These are phyloP conservation scores for Simmondsia chinensis DNA, from an alignment of 148 eudicot species.

Conservation along the genomic window DNA sequence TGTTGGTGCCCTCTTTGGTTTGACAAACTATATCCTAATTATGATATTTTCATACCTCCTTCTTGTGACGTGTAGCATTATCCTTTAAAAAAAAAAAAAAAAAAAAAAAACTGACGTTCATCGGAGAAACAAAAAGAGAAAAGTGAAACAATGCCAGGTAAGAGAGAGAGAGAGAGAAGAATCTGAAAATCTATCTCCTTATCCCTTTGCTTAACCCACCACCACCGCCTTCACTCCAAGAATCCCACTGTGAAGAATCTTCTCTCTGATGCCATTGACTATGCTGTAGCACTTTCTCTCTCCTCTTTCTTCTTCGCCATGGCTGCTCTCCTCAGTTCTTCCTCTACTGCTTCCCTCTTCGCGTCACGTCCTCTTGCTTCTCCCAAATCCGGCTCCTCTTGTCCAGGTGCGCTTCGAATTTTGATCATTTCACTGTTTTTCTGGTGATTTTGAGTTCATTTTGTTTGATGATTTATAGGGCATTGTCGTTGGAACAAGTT, in stretches of 20 bases:
- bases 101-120: no score
- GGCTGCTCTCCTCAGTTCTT: constrained; percentile 47
- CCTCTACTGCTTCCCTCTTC: constrained; percentile 31
- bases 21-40: no score
- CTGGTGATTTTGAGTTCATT: constrained; percentile 1
- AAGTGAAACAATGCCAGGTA: no score
- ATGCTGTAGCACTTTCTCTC: not conserved
- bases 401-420: not conserved
- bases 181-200: constrained; percentile 35
- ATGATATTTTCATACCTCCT: no score
- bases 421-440: not conserved
- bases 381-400: constrained; percentile 19
- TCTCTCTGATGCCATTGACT: not conserved
- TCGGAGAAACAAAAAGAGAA: no score
- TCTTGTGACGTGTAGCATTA: no score
- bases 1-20: no score
- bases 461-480: constrained; percentile 22
- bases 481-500: constrained; percentile 44
- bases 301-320: constrained; percentile 10
- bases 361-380: constrained; percentile 31
- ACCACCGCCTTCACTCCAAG: not conserved
- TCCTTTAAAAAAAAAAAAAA: no score
- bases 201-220: constrained; percentile 14
- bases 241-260: not conserved
- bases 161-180: no score